Conservation (phyloP, 148 eudicot species). For the Chenopodium suecicum region DNA sequence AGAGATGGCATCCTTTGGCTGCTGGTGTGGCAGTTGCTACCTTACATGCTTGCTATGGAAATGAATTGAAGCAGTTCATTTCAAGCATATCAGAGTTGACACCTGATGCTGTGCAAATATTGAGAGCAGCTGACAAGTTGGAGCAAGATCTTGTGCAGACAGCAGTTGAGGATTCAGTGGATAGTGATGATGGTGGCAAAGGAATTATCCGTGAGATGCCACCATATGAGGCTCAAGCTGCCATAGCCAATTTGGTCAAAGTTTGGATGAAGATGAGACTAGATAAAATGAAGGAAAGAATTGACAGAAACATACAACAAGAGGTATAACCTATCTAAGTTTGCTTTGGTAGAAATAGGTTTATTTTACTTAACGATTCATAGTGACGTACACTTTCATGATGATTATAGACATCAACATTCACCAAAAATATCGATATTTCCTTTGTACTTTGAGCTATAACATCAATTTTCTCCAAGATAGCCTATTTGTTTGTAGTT, state of each 20-base stretch:
- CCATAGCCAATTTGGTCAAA: conserved; percentile 81
- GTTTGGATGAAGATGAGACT: conserved; percentile 83
- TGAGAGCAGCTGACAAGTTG: conserved; percentile 92
- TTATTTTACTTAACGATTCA: background rate
- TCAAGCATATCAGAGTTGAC: conserved; percentile 80
- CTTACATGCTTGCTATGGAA: conserved; percentile 93
- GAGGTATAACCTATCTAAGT: conserved; percentile 55
- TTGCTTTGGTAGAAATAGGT: background rate
- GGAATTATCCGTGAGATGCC: conserved; percentile 99
- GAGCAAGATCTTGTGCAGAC: conserved; percentile 94
- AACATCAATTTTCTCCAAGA: background rate
- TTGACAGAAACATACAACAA: conserved; percentile 76
- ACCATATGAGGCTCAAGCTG: conserved; percentile 95
- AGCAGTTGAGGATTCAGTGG: conserved; percentile 98
- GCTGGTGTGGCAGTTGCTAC: conserved; percentile 99
- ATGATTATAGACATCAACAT: background rate
- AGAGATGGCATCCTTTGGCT: conserved; percentile 96
- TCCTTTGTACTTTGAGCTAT: background rate
- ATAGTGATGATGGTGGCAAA: conserved; percentile 98
- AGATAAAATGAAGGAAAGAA: conserved; percentile 73
- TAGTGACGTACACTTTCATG: no score
- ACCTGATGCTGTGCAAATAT: conserved; percentile 85
- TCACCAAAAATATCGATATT: background rate
- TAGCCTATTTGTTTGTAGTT: background rate
- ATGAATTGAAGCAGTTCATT: conserved; percentile 88